Evolutionary conservation across 306 rosid species (phyloP).

Genomic region (Prunus persica): Prunus_persica_NCBIv2 NC_034014.1:28175001-28175500

Average conservation of each 20-base stretch:
- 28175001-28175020: slow-evolving; percentile 6
- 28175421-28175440: not conserved
- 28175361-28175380: not conserved
- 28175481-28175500: not conserved
- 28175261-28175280: slow-evolving; percentile 30
- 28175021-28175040: slow-evolving; percentile 13
- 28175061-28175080: not conserved
- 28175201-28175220: slow-evolving; percentile 14
- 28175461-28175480: not conserved
- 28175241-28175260: slow-evolving; percentile 6
- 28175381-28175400: too few species aligned
- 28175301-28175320: not conserved
- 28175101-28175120: not conserved
- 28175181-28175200: slow-evolving; percentile 27
- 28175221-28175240: not conserved
- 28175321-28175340: not conserved
- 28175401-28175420: not conserved
- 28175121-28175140: not conserved
- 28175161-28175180: slow-evolving; percentile 15
- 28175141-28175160: slow-evolving; percentile 1
- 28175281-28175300: slow-evolving; percentile 27
- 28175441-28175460: not conserved
- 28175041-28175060: not conserved
- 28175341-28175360: not conserved
- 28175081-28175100: not conserved